A percentile compares a stretch with the other conserved stretches of the same genome.
Evolutionary conservation across 139 green algal species (phyloP).

Genomic region (Coelastrella sp.): DNA sequence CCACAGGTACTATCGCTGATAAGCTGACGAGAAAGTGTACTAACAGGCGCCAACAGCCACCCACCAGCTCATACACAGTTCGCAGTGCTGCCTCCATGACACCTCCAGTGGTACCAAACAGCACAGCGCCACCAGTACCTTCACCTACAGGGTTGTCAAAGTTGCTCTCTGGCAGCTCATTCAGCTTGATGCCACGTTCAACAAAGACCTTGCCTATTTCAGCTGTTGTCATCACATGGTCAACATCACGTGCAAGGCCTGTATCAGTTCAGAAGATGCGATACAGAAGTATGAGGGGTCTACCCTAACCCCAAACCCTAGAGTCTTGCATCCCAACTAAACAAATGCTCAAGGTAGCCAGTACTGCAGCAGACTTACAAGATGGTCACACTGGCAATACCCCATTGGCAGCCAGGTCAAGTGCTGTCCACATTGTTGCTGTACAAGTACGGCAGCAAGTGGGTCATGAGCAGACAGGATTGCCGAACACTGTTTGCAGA

Average conservation of each 20-base stretch:
- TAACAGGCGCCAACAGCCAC: too few species aligned
- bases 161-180: conserved; percentile 52
- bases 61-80: conserved; percentile 64
- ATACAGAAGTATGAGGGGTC: background rate
- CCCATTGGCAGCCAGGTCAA: too few species aligned
- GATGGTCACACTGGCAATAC: too few species aligned
- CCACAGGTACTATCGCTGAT: too few species aligned
- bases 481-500: too few species aligned
- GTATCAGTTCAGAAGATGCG: background rate
- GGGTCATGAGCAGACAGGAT: background rate
- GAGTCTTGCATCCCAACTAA: too few species aligned
- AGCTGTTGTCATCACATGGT: conserved; percentile 78
- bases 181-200: conserved; percentile 66
- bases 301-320: too few species aligned
- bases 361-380: too few species aligned
- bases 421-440: too few species aligned
- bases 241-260: conserved; percentile 64
- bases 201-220: conserved; percentile 71
- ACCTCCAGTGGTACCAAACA: conserved; percentile 81
- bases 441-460: too few species aligned
- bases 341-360: too few species aligned
- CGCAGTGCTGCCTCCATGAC: conserved; percentile 83
- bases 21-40: too few species aligned
- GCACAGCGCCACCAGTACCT: conserved; percentile 59
- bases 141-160: conserved; percentile 71